These are phyloP conservation scores for Trichoderma sp. DNA, from an alignment of 2,329 filamentous ascomycete species.

Conservation along the genomic window DNA sequence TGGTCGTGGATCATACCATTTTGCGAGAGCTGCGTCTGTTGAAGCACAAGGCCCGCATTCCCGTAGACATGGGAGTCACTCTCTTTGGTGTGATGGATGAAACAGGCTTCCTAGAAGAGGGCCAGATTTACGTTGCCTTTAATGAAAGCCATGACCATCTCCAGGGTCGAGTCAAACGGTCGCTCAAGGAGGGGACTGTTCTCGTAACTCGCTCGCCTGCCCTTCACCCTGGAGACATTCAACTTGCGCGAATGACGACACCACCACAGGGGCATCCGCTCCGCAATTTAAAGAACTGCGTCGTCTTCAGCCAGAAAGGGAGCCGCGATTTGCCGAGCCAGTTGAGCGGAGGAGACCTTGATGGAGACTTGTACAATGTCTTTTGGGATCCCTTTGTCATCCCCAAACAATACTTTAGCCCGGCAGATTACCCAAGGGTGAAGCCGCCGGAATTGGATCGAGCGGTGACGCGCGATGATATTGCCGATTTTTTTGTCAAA, in stretches of 20 bases:
- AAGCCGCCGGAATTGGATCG: slow-evolving; percentile 60
- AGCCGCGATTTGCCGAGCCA: slow-evolving; percentile 73
- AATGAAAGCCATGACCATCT: slow-evolving; percentile 40
- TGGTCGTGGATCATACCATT: slow-evolving; percentile 68
- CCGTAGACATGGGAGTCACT: slow-evolving; percentile 68
- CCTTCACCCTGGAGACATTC: slow-evolving; percentile 79
- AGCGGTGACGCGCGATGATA: slow-evolving; percentile 62
- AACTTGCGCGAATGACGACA: slow-evolving; percentile 62
- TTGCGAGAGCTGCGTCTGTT: slow-evolving; percentile 71
- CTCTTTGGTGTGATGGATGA: slow-evolving; percentile 86
- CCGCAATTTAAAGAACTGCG: slow-evolving; percentile 65
- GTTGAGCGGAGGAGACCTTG: slow-evolving; percentile 79
- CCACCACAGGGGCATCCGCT: slow-evolving; percentile 64
- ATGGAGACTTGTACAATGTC: slow-evolving; percentile 80
- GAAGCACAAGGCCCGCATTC: slow-evolving; percentile 78
- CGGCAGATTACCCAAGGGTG: slow-evolving; percentile 71
- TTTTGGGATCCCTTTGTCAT: slow-evolving; percentile 67
- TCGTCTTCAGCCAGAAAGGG: slow-evolving; percentile 75
- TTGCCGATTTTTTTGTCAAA: slow-evolving; percentile 77
- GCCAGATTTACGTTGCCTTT: slow-evolving; percentile 67
- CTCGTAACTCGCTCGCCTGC: slow-evolving; percentile 79
- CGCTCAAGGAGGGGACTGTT: slow-evolving; percentile 46
- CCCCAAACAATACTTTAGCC: slow-evolving; percentile 45
- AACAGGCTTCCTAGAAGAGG: slow-evolving; percentile 65
- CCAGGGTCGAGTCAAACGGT: slow-evolving; percentile 33